Evolutionary conservation across 139 green algal species (phyloP), one percentile per base, ranked within the genome.

Genomic region (Penium margaritaceum): DNA sequence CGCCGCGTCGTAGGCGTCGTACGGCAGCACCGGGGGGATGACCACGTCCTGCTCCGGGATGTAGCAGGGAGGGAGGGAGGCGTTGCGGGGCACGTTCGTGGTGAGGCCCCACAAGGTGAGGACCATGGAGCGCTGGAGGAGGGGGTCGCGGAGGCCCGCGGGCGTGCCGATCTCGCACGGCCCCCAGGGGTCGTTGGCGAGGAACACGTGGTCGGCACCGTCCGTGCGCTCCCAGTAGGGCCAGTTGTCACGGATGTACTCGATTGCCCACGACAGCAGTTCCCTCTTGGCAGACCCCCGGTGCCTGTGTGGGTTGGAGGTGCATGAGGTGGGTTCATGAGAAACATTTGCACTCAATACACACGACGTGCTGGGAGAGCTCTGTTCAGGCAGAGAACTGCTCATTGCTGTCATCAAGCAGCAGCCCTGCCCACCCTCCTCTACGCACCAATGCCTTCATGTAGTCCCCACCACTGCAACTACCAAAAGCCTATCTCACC

Each of bases 201-300:
- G 46, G 41, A 72, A 88, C 37, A 90, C 84, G 84, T 90, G 86
- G 78, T 90, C 84, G 5, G 72, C 46, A 4, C 86, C 86, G 19
- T 72, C 80, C 1, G 70, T 77, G 1, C 86, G 70, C 17, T 85
- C 58, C 87, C 87, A 91, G 57, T 81, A 88, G 2, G 86, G 84
- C 74, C 81, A 88, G 1, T 63, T 76, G 30, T 44, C 70, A 3
- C 78, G 41, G 5, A 90, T 80, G 76, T 84, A 87, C 21, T 74
- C 46, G 14, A 74, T 36, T 19, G 36, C 39, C 63, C 29, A 71
- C 21, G 19, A 30, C 41, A 74, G 63, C 43, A 38, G n/a, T 21
- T 39, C 30, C n/a, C 30, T n/a, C 51, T 60, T 60, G 0, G 51
- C 51, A 33, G n/a, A 15, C 24, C 51, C 51, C 12, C 51, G 51